A percentile compares a stretch with the other conserved stretches of the same genome.
Conservation (phyloP, 2,329 filamentous ascomycete genomes). For the Fusarium staphyleae region DNA sequence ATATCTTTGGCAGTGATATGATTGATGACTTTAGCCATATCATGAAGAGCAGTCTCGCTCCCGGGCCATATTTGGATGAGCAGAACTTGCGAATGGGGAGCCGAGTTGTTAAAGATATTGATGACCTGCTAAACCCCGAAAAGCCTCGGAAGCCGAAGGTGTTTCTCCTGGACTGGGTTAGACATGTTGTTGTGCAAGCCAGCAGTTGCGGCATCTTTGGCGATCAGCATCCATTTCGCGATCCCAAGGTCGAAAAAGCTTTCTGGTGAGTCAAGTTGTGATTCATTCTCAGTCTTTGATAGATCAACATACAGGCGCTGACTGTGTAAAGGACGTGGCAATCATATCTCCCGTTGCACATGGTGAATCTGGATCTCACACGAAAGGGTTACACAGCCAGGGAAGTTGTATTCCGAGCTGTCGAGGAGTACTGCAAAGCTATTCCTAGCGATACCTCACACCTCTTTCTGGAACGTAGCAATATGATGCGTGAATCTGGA, state of each 20-base stretch:
- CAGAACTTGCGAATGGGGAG: slow-evolving; percentile 31
- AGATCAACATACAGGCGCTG: neutral
- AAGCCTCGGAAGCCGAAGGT: neutral
- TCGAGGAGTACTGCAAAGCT: slow-evolving; percentile 20
- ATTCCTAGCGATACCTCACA: slow-evolving; percentile 23
- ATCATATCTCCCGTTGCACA: slow-evolving; percentile 17
- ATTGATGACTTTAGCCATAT: slow-evolving; percentile 19
- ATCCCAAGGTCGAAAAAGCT: slow-evolving; percentile 18
- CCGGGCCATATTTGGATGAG: slow-evolving; percentile 20
- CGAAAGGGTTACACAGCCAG: slow-evolving; percentile 27
- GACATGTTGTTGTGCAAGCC: slow-evolving; percentile 26
- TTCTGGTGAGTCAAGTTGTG: slow-evolving; percentile 33
- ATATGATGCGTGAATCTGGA: slow-evolving; percentile 15
- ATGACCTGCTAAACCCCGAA: neutral
- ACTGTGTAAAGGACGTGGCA: slow-evolving; percentile 25
- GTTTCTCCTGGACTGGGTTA: slow-evolving; percentile 8
- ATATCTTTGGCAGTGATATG: slow-evolving; percentile 25
- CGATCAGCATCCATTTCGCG: slow-evolving; percentile 25
- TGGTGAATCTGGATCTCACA: slow-evolving; percentile 16
- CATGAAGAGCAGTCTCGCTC: slow-evolving; percentile 15
- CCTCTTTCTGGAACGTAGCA: slow-evolving; percentile 13
- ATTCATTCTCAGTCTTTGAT: accelerated
- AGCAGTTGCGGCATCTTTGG: slow-evolving; percentile 32
- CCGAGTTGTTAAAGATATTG: slow-evolving; percentile 14
- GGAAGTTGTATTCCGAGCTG: slow-evolving; percentile 26